Conservation (phyloP, 2,329 filamentous ascomycete species). For the Hypoxylon sp. region DNA sequence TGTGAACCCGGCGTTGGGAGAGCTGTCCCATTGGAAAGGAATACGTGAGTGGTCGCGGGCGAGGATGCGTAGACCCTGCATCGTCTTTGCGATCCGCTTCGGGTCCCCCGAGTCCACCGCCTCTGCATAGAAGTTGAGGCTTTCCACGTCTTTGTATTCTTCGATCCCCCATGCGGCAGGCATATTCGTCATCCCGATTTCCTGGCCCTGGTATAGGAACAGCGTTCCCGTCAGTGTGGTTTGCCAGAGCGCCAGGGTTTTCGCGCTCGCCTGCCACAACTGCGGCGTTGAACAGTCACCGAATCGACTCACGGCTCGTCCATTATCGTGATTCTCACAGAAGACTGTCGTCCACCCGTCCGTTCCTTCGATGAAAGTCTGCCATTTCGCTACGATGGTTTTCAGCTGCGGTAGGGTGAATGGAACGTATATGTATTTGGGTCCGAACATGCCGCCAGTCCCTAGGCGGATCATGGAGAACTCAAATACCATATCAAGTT, state of each 20-base stretch:
- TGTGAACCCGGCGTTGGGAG: conserved; percentile 74
- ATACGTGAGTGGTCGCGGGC: conserved; percentile 75
- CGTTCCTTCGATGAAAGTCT: conserved; percentile 64
- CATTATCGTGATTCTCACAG: conserved; percentile 75
- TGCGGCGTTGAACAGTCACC: conserved; percentile 62
- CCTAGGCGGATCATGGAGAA: conserved; percentile 71
- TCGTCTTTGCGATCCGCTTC: conserved; percentile 61
- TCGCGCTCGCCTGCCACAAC: conserved; percentile 62
- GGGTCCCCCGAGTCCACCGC: conserved; percentile 56
- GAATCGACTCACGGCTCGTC: conserved; percentile 70
- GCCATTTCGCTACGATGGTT: conserved; percentile 62
- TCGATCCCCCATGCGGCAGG: conserved; percentile 65
- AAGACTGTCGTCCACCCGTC: conserved; percentile 73
- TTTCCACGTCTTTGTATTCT: conserved; percentile 70
- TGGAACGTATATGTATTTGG: conserved; percentile 65
- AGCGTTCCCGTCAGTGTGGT: conserved; percentile 66
- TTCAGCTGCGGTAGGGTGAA: conserved; percentile 64
- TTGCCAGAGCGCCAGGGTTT: conserved; percentile 67
- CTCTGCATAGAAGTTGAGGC: conserved; percentile 65
- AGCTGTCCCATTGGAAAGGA: conserved; percentile 76
- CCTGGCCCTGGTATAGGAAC: conserved; percentile 73
- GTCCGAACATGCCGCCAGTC: conserved; percentile 61
- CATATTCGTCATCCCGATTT: conserved; percentile 73
- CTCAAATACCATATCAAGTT: conserved; percentile 74
- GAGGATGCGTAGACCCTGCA: conserved; percentile 68